These are phyloP conservation scores for Leucocoprinus birnbaumii DNA, from an alignment of 768 basidiomycete genomes.

Conservation along the genomic window DNA sequence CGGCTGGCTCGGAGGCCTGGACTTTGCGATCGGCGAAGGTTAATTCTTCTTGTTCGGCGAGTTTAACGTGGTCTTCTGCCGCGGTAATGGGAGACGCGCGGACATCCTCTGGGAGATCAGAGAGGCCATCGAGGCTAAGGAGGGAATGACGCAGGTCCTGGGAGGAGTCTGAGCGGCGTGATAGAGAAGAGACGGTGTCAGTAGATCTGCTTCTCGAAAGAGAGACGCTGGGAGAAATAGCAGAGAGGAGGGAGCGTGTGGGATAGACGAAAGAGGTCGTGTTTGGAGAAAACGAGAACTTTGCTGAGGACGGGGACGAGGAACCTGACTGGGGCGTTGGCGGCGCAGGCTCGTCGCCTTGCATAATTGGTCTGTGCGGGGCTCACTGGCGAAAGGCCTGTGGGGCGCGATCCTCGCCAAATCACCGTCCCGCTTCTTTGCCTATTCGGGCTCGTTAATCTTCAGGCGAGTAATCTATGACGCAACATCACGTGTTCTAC, in stretches of 20 bases:
- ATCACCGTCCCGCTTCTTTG: too few species aligned
- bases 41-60: not conserved
- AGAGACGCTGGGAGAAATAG: slow-evolving; percentile 30
- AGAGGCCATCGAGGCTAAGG: not conserved
- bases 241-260: slow-evolving; percentile 34
- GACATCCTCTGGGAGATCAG: not conserved
- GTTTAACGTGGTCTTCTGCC: not conserved
- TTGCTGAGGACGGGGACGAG: not conserved
- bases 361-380: not conserved
- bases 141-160: not conserved
- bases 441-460: too few species aligned
- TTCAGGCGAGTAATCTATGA: not conserved
- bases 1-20: not conserved
- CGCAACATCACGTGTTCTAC: not conserved
- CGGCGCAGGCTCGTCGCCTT: slow-evolving; percentile 2
- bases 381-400: not conserved
- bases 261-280: slow-evolving; percentile 35
- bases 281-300: not conserved
- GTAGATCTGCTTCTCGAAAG: not conserved
- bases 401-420: too few species aligned
- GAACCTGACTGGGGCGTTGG: slow-evolving; percentile 5
- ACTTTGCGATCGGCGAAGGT: not conserved
- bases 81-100: not conserved
- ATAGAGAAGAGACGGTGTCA: not conserved
- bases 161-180: not conserved